These are phyloP conservation scores for Vitis rupestris DNA, from an alignment of 164 flowering plant species.

Conservation along the genomic window DNA sequence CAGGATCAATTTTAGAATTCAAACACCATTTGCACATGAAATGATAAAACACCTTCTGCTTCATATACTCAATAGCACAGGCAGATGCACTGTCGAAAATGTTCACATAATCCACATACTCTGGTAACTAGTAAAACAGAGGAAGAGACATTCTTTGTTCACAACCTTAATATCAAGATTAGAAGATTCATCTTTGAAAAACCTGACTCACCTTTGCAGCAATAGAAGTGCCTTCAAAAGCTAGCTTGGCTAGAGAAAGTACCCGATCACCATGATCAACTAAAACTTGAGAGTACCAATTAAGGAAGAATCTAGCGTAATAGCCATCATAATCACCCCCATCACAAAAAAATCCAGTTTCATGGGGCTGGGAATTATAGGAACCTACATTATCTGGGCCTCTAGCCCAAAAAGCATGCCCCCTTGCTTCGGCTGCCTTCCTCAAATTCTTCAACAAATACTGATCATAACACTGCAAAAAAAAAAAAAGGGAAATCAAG, in stretches of 20 bases:
- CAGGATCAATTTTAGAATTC: no score
- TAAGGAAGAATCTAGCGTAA: slow-evolving; percentile 89
- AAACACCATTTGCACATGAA: no score
- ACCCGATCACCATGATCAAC: slow-evolving; percentile 82
- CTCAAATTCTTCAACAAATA: slow-evolving; percentile 71
- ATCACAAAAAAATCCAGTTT: slow-evolving; percentile 88
- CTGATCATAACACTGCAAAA: slow-evolving; percentile 79
- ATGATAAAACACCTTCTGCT: no score
- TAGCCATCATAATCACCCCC: slow-evolving; percentile 93
- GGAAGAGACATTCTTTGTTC: not conserved
- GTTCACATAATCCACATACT: no score
- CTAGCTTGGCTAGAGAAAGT: slow-evolving; percentile 77
- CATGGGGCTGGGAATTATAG: slow-evolving; percentile 81
- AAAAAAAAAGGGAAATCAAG: not conserved
- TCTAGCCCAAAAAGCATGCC: slow-evolving; percentile 80
- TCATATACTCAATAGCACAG: no score
- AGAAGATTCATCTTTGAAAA: not conserved
- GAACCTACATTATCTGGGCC: slow-evolving; percentile 92
- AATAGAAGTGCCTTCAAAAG: slow-evolving; percentile 75
- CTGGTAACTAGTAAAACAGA: not conserved
- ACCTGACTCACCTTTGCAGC: slow-evolving; percentile 67
- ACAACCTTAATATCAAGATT: not conserved
- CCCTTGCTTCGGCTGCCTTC: slow-evolving; percentile 84
- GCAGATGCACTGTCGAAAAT: no score
- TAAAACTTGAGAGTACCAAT: slow-evolving; percentile 80